These are phyloP conservation scores for Trichopus zeylanicus DNA, from an alignment of 116 monocot genomes.

Conservation along the genomic window DNA sequence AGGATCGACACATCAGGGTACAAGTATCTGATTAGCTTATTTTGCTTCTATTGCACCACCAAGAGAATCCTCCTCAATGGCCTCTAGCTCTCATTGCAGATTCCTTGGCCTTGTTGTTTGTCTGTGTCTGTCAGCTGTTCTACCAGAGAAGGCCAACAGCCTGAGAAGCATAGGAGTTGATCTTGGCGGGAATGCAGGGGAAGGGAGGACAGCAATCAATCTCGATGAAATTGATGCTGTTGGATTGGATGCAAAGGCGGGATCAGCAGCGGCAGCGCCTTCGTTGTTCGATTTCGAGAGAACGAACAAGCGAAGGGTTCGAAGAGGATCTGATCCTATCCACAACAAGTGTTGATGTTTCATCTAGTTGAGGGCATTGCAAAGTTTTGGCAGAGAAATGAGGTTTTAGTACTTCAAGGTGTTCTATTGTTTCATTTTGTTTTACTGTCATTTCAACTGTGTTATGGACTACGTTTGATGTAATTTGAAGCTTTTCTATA, in stretches of 20 bases:
- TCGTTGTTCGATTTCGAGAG: neutral
- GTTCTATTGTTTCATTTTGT: too few species aligned
- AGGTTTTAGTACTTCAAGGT: too few species aligned
- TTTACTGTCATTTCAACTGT: too few species aligned
- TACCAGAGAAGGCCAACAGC: neutral
- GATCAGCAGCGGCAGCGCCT: neutral
- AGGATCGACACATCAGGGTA: neutral
- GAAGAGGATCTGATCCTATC: slow-evolving; percentile 1
- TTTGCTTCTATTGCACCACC: too few species aligned
- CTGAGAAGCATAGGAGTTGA: neutral
- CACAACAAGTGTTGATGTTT: neutral
- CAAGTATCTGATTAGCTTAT: neutral
- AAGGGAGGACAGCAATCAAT: neutral
- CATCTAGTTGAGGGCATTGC: too few species aligned
- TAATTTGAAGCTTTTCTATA: too few species aligned
- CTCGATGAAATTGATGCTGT: neutral
- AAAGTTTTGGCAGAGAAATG: neutral
- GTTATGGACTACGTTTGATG: too few species aligned
- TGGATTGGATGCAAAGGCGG: neutral
- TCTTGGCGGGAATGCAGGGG: neutral
- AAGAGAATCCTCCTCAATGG: neutral
- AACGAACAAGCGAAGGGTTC: neutral
- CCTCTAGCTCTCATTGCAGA: neutral
- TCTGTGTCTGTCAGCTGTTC: neutral
- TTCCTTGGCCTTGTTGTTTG: neutral